Base-by-base conservation (phyloP, 331 rosid genomes). In the Quercus lobata region DNA sequence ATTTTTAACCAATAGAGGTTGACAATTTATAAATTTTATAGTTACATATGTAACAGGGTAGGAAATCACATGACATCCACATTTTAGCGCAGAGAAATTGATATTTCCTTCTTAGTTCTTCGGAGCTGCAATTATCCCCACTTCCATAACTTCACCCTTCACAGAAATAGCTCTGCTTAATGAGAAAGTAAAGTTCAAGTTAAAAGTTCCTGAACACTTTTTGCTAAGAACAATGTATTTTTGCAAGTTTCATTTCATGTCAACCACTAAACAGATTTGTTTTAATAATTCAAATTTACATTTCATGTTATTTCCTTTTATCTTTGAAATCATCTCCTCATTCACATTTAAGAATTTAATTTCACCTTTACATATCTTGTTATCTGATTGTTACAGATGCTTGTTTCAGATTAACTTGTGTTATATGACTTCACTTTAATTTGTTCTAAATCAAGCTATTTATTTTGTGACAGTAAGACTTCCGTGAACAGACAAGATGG, bases 121-220 rank as follows among this genome's bases (percentile, higher is more conserved):
- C 1, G 1, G 46, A 7, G 46, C 84, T 54, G 87, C 78, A 71
- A 92, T 82, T 46, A 90, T 77, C 58, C 94, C 93, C 65, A 89
- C 89, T 75, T 89, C 84, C 92, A 90, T 74, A 58, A 89, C 93
- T 83, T 90, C 76, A 81, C 88, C 96, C 96, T 95, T 76, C 73
- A 73, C 81, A 82, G 46, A 78, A 83, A 80, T 35, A 84, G 73
- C 73, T 78, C 71, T 76, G 78, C 53, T 49, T 27, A 61, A 21
- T 69, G 57, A 87, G 71, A 63, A 71, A 24, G 63, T 73, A 19
- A 21, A 69, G 56, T 37, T 73, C 71, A 82, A 35, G 6, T 54
- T 16, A 58, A 2, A 63, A 74, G 49, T 78, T 21, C 1, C 55
- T 52, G 24, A 15, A 57, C 30, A 54, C 35, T 5, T 68, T 46